A percentile compares a stretch with the other conserved stretches of the same genome.
Conservation (phyloP, 2,329 filamentous ascomycete species). For the Alternaria arborescens region DNA sequence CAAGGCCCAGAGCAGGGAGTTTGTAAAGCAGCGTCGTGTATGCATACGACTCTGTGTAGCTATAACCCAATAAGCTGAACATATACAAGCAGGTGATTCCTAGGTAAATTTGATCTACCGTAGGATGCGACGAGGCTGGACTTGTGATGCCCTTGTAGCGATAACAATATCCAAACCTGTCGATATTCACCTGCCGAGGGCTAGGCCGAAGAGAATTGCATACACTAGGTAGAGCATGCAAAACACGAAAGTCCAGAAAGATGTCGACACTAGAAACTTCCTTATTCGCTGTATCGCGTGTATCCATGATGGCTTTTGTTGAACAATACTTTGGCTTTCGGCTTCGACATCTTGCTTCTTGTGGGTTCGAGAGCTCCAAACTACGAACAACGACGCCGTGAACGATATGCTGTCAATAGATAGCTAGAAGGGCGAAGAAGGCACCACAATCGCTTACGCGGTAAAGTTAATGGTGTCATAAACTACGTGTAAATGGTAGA, state of each 20-base stretch:
- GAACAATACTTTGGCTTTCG: too few species aligned
- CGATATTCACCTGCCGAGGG: not conserved
- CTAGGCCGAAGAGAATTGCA: not conserved
- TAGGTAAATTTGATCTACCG: not conserved
- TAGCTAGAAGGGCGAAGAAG: not conserved
- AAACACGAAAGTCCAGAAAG: not conserved
- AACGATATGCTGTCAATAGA: not conserved
- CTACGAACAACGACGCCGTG: not conserved
- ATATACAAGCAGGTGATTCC: not conserved
- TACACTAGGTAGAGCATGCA: not conserved
- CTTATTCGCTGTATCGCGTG: not conserved
- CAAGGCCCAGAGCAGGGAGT: not conserved
- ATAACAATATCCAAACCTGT: not conserved
- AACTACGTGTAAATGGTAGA: not conserved
- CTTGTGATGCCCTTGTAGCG: not conserved
- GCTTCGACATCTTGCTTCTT: not conserved
- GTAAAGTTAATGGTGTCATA: not conserved
- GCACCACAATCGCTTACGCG: not conserved
- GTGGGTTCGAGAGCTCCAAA: not conserved
- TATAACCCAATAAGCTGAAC: not conserved
- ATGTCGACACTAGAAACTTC: not conserved
- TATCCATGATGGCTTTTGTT: not conserved
- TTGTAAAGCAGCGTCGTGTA: not conserved
- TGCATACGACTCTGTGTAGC: not conserved
- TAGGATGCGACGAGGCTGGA: not conserved